Evolutionary conservation across 1,284 basidiomycete species (phyloP).

Genomic region (Ganoderma multipileum): DNA sequence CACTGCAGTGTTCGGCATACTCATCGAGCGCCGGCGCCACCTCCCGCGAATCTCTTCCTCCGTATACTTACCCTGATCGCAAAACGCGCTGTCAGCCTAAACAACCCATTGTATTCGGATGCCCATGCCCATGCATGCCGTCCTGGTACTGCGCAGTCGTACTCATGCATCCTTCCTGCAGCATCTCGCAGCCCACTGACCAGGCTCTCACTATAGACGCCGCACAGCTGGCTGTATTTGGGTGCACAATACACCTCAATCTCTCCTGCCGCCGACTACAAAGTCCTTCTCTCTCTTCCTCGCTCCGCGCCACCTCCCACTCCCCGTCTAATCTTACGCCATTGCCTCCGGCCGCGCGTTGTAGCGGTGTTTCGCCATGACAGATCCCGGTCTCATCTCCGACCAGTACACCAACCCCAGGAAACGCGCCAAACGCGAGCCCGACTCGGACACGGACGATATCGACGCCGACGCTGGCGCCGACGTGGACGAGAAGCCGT

Average conservation of each 20-base stretch:
- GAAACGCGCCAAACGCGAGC: slow-evolving; percentile 19
- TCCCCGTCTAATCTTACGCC: neutral
- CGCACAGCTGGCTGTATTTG: neutral
- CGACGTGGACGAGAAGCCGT: slow-evolving; percentile 25
- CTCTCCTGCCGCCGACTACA: neutral
- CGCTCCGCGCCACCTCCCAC: neutral
- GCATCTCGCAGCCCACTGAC: no score
- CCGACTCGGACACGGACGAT: slow-evolving; percentile 8
- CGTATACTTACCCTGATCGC: no score
- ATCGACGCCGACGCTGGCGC: slow-evolving; percentile 14
- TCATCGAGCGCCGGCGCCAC: no score
- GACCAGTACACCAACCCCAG: slow-evolving; percentile 4
- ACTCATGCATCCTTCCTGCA: no score
- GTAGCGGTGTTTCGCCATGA: neutral
- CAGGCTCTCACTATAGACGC: no score
- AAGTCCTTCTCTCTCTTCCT: neutral
- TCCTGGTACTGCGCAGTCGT: no score
- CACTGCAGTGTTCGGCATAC: no score
- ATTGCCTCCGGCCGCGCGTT: neutral
- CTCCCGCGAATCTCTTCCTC: no score
- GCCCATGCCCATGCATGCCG: no score
- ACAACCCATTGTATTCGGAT: no score
- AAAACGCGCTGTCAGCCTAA: no score
- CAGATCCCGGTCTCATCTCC: slow-evolving; percentile 2
- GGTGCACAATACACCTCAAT: neutral